These are phyloP conservation scores for Didymella keratinophila DNA, from an alignment of 2,329 filamentous ascomycete genomes.

Conservation along the genomic window DNA sequence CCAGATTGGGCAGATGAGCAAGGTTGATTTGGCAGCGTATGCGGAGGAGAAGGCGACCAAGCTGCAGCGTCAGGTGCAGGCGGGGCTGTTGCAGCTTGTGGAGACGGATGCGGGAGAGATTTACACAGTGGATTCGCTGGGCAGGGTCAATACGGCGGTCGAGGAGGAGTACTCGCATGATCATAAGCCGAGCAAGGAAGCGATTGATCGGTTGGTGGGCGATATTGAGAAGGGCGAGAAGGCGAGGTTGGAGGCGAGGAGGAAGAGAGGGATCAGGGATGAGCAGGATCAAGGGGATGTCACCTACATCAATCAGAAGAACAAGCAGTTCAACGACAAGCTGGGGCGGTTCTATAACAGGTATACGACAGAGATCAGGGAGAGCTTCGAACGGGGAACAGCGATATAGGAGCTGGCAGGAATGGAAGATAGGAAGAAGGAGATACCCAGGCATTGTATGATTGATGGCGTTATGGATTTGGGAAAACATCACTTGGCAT, in stretches of 20 bases:
- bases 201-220: constrained; percentile 84
- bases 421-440: constrained; percentile 5
- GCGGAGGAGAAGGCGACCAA: constrained; percentile 84
- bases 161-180: constrained; percentile 82
- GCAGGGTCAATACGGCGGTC: constrained; percentile 87
- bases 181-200: constrained; percentile 86
- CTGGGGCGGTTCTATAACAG: constrained; percentile 96
- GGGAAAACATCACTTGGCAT: constrained; percentile 3
- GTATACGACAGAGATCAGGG: constrained; percentile 95
- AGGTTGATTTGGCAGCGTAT: constrained; percentile 80
- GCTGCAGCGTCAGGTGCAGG: constrained; percentile 83
- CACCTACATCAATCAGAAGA: constrained; percentile 99
- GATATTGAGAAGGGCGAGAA: constrained; percentile 92
- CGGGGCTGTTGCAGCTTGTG: constrained; percentile 87
- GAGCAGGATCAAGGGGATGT: constrained; percentile 85
- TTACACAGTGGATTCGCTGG: constrained; percentile 90
- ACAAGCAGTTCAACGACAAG: constrained; percentile 99
- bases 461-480: constrained; percentile 15
- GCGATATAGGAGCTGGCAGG: constrained; percentile 71
- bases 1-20: constrained; percentile 78
- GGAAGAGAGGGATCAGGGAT: constrained; percentile 74
- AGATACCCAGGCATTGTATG: constrained; percentile 38
- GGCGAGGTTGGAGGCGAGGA: constrained; percentile 82
- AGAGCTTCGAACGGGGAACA: constrained; percentile 96
- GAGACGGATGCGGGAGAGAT: constrained; percentile 90